A percentile compares a stretch with the other conserved stretches of the same genome.
Evolutionary conservation across 1,284 basidiomycete species (phyloP).

Genomic region (Peniophora sp.): DNA sequence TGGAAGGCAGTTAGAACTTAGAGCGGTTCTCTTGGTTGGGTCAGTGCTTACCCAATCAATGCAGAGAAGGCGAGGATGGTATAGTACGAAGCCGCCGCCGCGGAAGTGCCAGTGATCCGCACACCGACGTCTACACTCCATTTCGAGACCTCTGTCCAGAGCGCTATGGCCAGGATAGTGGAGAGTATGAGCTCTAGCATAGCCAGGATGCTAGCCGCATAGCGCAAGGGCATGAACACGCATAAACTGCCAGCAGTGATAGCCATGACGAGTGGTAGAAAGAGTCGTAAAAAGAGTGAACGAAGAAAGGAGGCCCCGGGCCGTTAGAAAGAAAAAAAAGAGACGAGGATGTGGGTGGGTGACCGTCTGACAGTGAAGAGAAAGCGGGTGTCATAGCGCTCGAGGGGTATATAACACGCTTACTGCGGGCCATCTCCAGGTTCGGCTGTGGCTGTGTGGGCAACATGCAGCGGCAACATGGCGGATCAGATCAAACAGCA

Average conservation of each 20-base stretch:
- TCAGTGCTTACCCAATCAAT: constrained; percentile 9
- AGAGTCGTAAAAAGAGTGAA: not conserved
- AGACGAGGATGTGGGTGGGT: not conserved
- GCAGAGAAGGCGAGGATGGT: constrained; percentile 6
- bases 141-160: constrained; percentile 6
- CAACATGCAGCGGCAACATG: too few species aligned
- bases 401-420: not conserved
- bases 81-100: constrained; percentile 2
- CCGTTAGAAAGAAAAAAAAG: constrained; percentile 3
- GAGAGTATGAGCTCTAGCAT: constrained; percentile 7
- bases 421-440: not conserved
- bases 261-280: not conserved
- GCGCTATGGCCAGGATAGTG: constrained; percentile 7
- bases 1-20: not conserved
- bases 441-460: not conserved
- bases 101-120: constrained; percentile 1
- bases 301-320: not conserved
- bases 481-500: not conserved
- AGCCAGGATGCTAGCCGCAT: constrained; percentile 13
- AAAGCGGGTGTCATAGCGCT: not conserved
- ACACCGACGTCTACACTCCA: constrained; percentile 5
- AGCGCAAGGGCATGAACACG: constrained; percentile 12
- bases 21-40: not conserved
- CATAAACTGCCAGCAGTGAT: constrained; percentile 10
- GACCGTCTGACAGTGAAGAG: not conserved